phyloP scores from a whole-genome alignment of 2,329 filamentous ascomycete genomes.

The Botrytis sinoallii region DNA sequence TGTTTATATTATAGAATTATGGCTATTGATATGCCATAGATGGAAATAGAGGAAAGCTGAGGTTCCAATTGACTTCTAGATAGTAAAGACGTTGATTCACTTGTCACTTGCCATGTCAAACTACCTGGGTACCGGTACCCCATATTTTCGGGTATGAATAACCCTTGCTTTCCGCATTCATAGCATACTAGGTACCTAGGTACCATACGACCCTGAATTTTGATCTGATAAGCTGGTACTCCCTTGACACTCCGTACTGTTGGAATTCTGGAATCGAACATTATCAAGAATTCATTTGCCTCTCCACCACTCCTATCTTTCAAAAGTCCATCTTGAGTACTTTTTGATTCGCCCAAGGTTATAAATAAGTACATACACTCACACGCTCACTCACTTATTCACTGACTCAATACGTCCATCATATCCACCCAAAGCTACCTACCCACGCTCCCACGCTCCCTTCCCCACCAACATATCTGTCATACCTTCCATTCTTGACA shows the following conservation, averaged over 20 bases:
- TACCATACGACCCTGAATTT: neutral
- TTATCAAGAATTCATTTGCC: neutral
- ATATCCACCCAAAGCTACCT: neutral
- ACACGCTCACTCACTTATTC: neutral
- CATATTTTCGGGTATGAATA: neutral
- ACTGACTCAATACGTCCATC: neutral
- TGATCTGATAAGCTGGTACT: neutral
- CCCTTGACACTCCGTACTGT: too few relatives aligned
- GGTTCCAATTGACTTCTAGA: neutral
- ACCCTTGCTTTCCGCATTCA: neutral
- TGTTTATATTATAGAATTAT: neutral
- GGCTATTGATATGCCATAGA: neutral
- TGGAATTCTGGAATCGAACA: neutral
- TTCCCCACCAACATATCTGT: neutral
- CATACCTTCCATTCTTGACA: slow-evolving; percentile 6
- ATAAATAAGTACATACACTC: neutral
- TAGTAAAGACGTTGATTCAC: neutral
- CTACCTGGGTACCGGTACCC: neutral
- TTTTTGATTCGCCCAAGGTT: neutral
- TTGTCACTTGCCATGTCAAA: neutral
- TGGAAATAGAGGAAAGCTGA: neutral
- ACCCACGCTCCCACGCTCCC: neutral
- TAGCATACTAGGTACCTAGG: neutral
- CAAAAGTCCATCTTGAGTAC: neutral
- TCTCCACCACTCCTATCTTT: neutral